Percentiles rank a stretch among this genome's conserved stretches.
phyloP scores from a whole-genome alignment of 2,329 filamentous ascomycete genomes.

The Bipolaris bicolor region DNA sequence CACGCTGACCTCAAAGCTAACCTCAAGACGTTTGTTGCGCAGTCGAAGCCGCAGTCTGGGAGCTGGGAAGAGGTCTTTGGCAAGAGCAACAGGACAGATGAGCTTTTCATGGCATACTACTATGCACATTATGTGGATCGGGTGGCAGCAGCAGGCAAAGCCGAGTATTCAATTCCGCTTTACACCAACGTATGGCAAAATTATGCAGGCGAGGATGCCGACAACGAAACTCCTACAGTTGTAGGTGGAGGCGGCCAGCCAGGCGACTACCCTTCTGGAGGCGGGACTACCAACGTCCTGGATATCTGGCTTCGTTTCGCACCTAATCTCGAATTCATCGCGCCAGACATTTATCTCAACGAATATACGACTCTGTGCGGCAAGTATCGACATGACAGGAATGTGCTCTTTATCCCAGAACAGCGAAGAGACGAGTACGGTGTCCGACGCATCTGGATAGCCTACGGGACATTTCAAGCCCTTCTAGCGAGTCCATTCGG shows the following conservation, averaged over 20 bases:
- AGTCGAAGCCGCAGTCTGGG: conserved; percentile 15
- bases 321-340: conserved; percentile 54
- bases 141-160: conserved; percentile 52
- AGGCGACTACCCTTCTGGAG: conserved; percentile 58
- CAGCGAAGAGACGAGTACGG: conserved; percentile 56
- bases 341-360: conserved; percentile 58
- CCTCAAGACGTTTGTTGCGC: conserved; percentile 9
- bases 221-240: conserved; percentile 44
- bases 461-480: conserved; percentile 32
- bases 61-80: conserved; percentile 53
- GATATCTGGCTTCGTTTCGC: conserved; percentile 57
- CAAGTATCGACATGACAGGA: conserved; percentile 53
- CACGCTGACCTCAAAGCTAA: conserved; percentile 25
- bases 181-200: conserved; percentile 59
- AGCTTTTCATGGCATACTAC: conserved; percentile 58
- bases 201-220: conserved; percentile 29
- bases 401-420: conserved; percentile 60
- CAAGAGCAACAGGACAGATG: conserved; percentile 45
- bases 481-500: conserved; percentile 36
- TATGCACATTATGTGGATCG: conserved; percentile 52
- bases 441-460: conserved; percentile 33
- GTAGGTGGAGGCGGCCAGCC: conserved; percentile 53
- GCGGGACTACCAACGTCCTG: conserved; percentile 33
- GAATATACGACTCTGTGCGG: conserved; percentile 55
- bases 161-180: conserved; percentile 51